phyloP scores from a whole-genome alignment of 495 filamentous ascomycete species.

The Amphirosellinia nigrospora region DNA sequence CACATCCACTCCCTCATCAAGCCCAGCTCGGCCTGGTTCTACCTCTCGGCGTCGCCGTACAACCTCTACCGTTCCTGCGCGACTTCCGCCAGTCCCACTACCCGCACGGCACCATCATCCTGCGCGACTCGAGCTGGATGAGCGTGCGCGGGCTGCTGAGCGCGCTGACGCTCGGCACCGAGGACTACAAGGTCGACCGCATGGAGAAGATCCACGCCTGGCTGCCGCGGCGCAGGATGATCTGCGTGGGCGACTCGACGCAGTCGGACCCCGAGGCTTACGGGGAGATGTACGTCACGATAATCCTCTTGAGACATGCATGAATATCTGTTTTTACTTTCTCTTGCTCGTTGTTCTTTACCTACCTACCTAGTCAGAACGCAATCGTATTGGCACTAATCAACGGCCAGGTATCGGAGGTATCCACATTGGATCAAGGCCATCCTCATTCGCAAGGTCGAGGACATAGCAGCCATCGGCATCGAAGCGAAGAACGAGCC shows the following conservation, averaged over 20 bases:
- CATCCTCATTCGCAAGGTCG: constrained; percentile 85
- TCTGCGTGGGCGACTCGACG: constrained; percentile 89
- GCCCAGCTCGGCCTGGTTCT: constrained; percentile 78
- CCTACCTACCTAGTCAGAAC: too few relatives aligned
- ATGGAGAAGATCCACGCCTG: constrained; percentile 76
- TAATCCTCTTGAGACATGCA: neutral
- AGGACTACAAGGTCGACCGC: constrained; percentile 85
- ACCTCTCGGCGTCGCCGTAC: constrained; percentile 93
- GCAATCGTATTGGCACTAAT: constrained; percentile 15
- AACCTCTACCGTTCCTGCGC: constrained; percentile 90
- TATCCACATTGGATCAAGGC: constrained; percentile 76
- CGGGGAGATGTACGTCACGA: constrained; percentile 66
- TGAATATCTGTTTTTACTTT: neutral
- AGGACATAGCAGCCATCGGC: constrained; percentile 72
- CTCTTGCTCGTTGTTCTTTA: neutral
- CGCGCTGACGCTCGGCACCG: constrained; percentile 78
- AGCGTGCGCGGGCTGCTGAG: constrained; percentile 80
- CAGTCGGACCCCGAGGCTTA: constrained; percentile 93
- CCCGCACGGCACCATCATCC: constrained; percentile 76
- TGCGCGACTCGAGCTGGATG: constrained; percentile 89
- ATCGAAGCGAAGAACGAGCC: constrained; percentile 73
- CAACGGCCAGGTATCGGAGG: constrained; percentile 44
- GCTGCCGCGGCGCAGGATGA: constrained; percentile 78
- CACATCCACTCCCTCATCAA: constrained; percentile 62
- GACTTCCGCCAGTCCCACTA: constrained; percentile 73